Evolutionary conservation across 306 rosid genomes (phyloP).

Genomic region (Astragalus membranaceus): DNA sequence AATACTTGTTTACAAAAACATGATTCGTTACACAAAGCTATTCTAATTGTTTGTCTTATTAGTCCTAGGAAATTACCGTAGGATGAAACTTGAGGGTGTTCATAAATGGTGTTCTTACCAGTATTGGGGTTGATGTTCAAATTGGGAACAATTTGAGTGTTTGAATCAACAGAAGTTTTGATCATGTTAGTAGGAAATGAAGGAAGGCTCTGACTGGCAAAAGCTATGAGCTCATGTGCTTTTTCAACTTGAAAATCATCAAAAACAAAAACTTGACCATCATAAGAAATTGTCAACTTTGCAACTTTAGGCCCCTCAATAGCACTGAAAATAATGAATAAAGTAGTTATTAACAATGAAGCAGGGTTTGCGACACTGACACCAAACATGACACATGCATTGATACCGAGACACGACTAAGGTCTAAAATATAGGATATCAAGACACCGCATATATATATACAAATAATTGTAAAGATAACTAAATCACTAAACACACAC

Average conservation of each 20-base stretch:
- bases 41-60: background rate
- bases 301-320: conserved; percentile 37
- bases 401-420: too few species aligned
- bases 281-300: conserved; percentile 80
- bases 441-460: too few species aligned
- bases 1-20: conserved; percentile 26
- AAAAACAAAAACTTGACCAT: conserved; percentile 68
- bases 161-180: conserved; percentile 32
- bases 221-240: conserved; percentile 62
- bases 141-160: conserved; percentile 19
- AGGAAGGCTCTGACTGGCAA: conserved; percentile 46
- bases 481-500: too few species aligned
- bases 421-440: too few species aligned
- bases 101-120: conserved; percentile 8
- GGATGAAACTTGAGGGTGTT: conserved; percentile 33
- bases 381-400: too few species aligned
- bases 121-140: background rate
- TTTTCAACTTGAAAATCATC: conserved; percentile 67
- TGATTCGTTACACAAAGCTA: background rate
- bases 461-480: too few species aligned
- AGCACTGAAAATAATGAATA: conserved; percentile 35
- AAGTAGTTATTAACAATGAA: background rate
- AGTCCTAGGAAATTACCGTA: conserved; percentile 41
- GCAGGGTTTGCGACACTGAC: too few species aligned
- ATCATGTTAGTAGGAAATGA: conserved; percentile 31